Conservation (phyloP, 2,329 filamentous ascomycete genomes). For the Xylaria sp. region DNA sequence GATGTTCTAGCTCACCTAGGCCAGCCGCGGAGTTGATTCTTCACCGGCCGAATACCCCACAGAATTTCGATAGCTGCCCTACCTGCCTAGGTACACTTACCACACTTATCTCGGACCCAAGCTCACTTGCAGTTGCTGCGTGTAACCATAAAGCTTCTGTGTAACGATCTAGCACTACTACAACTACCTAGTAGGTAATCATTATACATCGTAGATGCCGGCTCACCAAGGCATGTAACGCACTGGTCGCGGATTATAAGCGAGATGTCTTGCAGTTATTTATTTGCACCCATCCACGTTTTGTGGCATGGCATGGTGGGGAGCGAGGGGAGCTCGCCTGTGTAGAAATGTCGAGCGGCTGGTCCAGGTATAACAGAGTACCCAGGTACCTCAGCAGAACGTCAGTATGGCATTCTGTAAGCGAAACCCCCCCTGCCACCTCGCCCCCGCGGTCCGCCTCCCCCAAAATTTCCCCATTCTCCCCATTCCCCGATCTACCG, state of each 20-base stretch:
- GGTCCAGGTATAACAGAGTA: background rate
- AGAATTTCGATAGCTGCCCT: slow-evolving; percentile 7
- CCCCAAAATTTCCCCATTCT: slow-evolving; percentile 28
- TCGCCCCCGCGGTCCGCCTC: background rate
- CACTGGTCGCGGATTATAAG: background rate
- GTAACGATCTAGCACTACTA: background rate
- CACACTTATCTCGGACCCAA: background rate
- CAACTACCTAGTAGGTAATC: background rate
- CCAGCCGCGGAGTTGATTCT: background rate
- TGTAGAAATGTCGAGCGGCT: background rate
- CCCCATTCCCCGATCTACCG: slow-evolving; percentile 35
- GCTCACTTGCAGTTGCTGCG: slow-evolving; percentile 2
- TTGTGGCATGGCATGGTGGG: background rate
- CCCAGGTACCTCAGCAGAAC: no score
- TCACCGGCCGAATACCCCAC: slow-evolving; percentile 6
- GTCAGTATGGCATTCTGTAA: background rate
- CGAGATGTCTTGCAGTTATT: slow-evolving; percentile 1
- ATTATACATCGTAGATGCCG: background rate
- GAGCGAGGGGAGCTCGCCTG: background rate
- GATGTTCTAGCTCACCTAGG: slow-evolving; percentile 4
- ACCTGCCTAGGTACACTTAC: background rate
- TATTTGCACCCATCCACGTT: background rate
- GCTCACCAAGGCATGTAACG: background rate
- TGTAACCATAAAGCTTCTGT: slow-evolving; percentile 14
- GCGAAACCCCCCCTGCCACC: no score